Evolutionary conservation across 1,284 basidiomycete species (phyloP), one percentile per base, ranked within the genome.

Genomic region (Ustilago hordei): DNA sequence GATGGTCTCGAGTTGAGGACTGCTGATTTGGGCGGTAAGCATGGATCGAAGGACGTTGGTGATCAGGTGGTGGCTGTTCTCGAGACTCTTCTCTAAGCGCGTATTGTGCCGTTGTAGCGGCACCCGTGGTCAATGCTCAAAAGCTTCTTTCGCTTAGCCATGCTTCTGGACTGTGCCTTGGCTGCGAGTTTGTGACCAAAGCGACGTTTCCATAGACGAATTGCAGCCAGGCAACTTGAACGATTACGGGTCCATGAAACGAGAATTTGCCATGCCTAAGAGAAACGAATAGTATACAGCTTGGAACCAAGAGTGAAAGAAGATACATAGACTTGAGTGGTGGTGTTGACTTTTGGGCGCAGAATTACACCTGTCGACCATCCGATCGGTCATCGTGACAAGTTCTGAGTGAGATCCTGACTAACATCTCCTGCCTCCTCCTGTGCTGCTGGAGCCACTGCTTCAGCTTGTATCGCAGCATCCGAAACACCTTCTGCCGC

Each of bases 1-100:
- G 95, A 95, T 13, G 95, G 95, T 11, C 87, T 89, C 77, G 95
- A 93, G 31, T 87, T 93, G 74, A 89, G 95, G 79, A 96, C 95
- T 5, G 91, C 91, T 55, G 97, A 99, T 87, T 88, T 99, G 45
- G 93, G 94, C 60, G 96, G 96, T 34, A 89, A 89, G 38, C 90
- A 90, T 63, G 89, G 88, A 45, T 95, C 95, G 39, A 89, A 87
- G 59, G 91, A 95, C 83, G 89, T 98, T 38, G 96, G 96, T 50
- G 92, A 96, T 85, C 90, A 90, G 84, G 90, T 99, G 60, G 89
- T 95, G 2, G 91, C 93, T 83, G 90, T 91, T 17, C 88, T 99
- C 72, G 91, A 91, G 82, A 88, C 87, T 11, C 84, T 93, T 58
- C 84, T 95, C 34, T 84, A 67, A 53, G 6, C 31, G 8, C 53